Base-by-base conservation (phyloP, 805 yeast species). In the Candida suzukii region DNA sequence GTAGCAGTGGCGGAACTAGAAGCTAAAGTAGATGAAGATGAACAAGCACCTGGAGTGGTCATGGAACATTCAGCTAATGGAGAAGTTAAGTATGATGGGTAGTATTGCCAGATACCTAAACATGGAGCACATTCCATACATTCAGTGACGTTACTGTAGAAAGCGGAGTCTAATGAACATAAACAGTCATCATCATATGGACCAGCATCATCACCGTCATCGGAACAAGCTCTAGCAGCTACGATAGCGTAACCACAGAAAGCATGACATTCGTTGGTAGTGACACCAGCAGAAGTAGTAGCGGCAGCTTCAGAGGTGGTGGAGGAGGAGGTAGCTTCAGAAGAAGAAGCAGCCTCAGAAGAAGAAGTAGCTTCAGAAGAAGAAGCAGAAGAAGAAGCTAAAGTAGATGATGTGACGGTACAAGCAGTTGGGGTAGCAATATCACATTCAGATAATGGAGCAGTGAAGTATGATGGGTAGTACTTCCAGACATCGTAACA, bases 151-250 rank as follows among this genome's bases (percentile, higher is more conserved):
- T 52, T 47, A 11, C 41, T 29, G 35, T 51, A 13, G 55, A 65
- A 65, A 5, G 41, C 22, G 24, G 62, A 38, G 29, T 37, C 63
- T 1, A 41, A 36, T 11, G 48, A 35, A 61, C 70, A 65, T 33
- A 65, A 49, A 52, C 67, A 61, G 14, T 48, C 41, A 26, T 45
- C 28, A 46, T 58, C 59, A 50, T 56, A 63, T 32, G 64, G 60
- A 20, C 61, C 60, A 18, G 40, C 20, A 37, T 56, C 59, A 11
- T 52, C 36, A 1, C 24, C 35, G 10, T 34, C 41, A 19, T 35
- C 41, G 19, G 53, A 47, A 46, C 65, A 60, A 2, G 47, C 48
- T 34, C 55, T 45, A 36, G 61, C 64, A 32, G 50, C 56, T 11
- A 58, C 13, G 35, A 60, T 60, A 37, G 54, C 31, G 41, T 46